These are phyloP conservation scores for Rhododendron simsii DNA, from an alignment of 148 eudicot species.

Conservation along the genomic window DNA sequence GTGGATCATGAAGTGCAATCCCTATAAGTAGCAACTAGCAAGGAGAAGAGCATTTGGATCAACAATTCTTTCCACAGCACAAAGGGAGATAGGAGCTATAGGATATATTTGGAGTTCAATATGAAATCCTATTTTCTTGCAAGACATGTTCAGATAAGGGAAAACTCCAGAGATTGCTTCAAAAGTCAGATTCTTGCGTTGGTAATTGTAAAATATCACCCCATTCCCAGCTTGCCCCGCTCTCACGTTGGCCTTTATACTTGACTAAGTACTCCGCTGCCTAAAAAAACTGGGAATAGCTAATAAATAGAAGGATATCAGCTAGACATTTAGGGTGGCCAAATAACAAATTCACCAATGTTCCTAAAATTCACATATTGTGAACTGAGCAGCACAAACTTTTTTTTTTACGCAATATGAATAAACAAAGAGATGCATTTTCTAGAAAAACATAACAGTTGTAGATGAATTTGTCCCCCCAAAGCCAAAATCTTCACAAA, in stretches of 20 bases:
- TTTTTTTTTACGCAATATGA: not conserved
- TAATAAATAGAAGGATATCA: not conserved
- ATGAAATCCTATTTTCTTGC: not conserved
- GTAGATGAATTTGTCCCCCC: not conserved
- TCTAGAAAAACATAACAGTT: not conserved
- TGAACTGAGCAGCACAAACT: not conserved
- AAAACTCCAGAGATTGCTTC: not conserved
- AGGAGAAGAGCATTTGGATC: not conserved
- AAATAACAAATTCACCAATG: not conserved
- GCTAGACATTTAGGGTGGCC: not conserved
- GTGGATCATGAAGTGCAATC: not conserved
- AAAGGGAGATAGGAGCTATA: not conserved
- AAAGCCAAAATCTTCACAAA: not conserved
- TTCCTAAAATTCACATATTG: not conserved
- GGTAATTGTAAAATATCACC: not conserved
- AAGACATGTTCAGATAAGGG: not conserved
- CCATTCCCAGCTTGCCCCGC: not conserved
- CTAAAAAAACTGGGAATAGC: not conserved
- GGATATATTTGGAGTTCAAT: not conserved
- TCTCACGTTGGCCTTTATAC: not conserved
- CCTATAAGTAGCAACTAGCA: not conserved
- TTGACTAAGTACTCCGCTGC: not conserved
- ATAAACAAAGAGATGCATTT: not conserved
- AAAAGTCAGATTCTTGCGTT: not conserved
- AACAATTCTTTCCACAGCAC: not conserved